These are phyloP conservation scores for Luffa aegyptiaca DNA, from an alignment of 306 rosid genomes.

Conservation along the genomic window DNA sequence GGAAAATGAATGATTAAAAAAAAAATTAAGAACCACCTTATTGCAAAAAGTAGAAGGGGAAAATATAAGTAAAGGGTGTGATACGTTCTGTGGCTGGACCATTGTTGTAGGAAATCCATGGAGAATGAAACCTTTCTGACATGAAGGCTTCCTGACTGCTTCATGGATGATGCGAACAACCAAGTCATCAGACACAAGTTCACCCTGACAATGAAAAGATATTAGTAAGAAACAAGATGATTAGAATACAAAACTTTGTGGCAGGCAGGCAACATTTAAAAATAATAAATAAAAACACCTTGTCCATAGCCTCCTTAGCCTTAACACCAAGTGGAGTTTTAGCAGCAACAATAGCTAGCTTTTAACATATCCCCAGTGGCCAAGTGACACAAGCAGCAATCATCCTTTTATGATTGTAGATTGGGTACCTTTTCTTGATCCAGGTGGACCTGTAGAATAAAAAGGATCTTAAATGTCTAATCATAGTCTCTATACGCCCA, in stretches of 20 bases:
- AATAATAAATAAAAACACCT: constrained; percentile 31
- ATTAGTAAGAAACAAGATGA: neutral
- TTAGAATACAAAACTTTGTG: too few species aligned
- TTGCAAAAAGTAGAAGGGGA: too few species aligned
- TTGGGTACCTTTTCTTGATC: constrained; percentile 98
- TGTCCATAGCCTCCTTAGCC: constrained; percentile 97
- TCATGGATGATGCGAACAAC: constrained; percentile 73
- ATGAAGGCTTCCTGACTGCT: constrained; percentile 60
- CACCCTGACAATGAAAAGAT: constrained; percentile 42
- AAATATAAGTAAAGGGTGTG: too few species aligned
- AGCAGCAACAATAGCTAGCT: constrained; percentile 85
- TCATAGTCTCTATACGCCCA: too few species aligned
- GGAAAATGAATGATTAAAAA: too few species aligned
- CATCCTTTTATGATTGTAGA: constrained; percentile 94
- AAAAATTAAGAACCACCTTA: too few species aligned
- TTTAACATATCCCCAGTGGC: constrained; percentile 99
- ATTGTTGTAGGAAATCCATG: constrained; percentile 83
- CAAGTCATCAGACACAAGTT: constrained; percentile 78
- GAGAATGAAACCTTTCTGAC: constrained; percentile 76
- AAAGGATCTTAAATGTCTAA: too few species aligned
- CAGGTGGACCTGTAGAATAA: constrained; percentile 99
- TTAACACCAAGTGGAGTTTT: constrained; percentile 91
- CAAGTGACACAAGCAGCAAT: constrained; percentile 91
- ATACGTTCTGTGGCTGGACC: constrained; percentile 71
- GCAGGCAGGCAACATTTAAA: too few species aligned